Base-by-base conservation (phyloP, 495 filamentous ascomycete genomes). In the Hypoxylon trugodes region DNA sequence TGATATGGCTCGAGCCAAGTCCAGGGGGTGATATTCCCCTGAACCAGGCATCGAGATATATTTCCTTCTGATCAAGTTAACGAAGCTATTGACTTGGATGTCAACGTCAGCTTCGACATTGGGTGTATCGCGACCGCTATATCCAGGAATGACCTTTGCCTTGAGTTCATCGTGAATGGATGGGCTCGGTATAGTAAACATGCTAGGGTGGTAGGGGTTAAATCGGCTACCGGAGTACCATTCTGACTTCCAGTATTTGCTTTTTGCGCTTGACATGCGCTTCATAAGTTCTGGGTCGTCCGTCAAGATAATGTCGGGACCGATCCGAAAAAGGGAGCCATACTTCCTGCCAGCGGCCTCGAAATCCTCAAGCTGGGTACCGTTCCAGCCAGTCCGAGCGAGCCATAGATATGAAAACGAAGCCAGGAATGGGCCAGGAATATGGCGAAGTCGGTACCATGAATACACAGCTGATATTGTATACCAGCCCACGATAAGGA, bases 41-140 rank as follows among this genome's bases (percentile, higher is more conserved):
- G 73, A 74, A 59, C 78, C 82, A 24, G 81, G 72, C 38, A 76
- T 82, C 41, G 73, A 75, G 41, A 86, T 73, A 58, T 81, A 85
- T 61, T 86, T 77, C 1, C 53, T 79, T 69, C 84, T 64, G 28
- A 74, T 66, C 3, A 66, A 2, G 41, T 61, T 77, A 68, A 51
- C 74, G 72, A 51, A 80, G 72, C 50, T 77, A 64, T 46, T 75
- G 70, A 74, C 79, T 76, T 58, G 79, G 66, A 63, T 76, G 77
- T 58, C 78, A 66, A 55, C 81, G 73, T 69, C 86, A 75, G 21
- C 60, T 50, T 82, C 79, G 61, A 83, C 77, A 28, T 28, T 30
- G 6, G 61, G 61, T 5, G 37, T 58, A 6, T 64, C 61, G 7
- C 61, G 5, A 68, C 72, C 40, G 72, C 68, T 21, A 42, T 72